Evolutionary conservation across 2,329 filamentous ascomycete species (phyloP).

Genomic region (Dactylellina leptospora): DNA sequence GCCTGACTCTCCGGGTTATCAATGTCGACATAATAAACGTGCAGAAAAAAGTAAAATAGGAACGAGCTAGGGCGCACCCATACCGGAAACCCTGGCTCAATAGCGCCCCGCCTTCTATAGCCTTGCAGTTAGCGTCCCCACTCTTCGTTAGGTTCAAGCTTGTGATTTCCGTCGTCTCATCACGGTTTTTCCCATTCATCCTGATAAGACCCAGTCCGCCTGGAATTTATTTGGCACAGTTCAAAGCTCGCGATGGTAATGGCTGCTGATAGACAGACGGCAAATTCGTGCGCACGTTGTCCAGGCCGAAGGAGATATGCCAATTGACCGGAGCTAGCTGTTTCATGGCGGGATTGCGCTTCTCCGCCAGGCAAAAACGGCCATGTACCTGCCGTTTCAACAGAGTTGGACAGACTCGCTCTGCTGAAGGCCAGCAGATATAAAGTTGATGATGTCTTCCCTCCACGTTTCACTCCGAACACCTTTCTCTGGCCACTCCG

Average conservation of each 20-base stretch:
- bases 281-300: conserved; percentile 47
- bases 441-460: conserved; percentile 52
- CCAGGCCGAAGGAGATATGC: conserved; percentile 21
- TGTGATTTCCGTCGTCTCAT: conserved; percentile 53
- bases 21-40: conserved; percentile 31
- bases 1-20: conserved; percentile 31
- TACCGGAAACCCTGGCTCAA: conserved; percentile 41
- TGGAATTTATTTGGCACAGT: conserved; percentile 48
- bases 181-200: conserved; percentile 53
- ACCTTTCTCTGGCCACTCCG: conserved; percentile 6
- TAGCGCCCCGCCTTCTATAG: conserved; percentile 52
- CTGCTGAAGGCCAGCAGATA: conserved; percentile 27
- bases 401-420: conserved; percentile 6
- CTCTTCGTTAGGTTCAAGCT: conserved; percentile 45
- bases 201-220: conserved; percentile 52
- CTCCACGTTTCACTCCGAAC: conserved; percentile 23
- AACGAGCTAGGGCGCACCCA: conserved; percentile 25
- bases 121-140: conserved; percentile 50
- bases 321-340: conserved; percentile 45
- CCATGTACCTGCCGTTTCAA: conserved; percentile 42
- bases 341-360: conserved; percentile 47
- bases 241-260: conserved; percentile 42
- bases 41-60: conserved; percentile 39
- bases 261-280: conserved; percentile 49
- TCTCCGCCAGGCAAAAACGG: conserved; percentile 23